These are phyloP conservation scores for Carex arenaria DNA, from an alignment of 202 grass and related monocot genomes.

Conservation along the genomic window DNA sequence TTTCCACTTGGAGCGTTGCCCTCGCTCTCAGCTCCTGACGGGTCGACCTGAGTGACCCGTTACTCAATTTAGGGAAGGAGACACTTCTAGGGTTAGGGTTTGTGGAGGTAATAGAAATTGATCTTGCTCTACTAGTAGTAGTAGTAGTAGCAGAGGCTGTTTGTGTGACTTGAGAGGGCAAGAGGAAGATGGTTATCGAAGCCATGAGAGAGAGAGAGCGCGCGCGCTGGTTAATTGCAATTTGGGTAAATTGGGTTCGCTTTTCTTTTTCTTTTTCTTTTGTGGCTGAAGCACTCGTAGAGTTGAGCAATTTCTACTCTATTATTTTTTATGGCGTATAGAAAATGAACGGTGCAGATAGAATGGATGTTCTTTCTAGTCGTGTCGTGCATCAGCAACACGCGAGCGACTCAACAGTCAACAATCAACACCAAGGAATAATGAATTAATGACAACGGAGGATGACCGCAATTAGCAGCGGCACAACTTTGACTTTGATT, in stretches of 20 bases:
- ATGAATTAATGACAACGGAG: background rate
- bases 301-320: background rate
- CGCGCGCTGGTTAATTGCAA: too few relatives aligned
- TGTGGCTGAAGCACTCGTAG: background rate
- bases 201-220: slow-evolving; percentile 45
- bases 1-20: slow-evolving; percentile 57
- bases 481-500: too few relatives aligned
- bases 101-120: background rate
- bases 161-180: slow-evolving; percentile 23
- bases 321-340: slow-evolving; percentile 12
- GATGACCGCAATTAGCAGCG: background rate
- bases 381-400: too few relatives aligned
- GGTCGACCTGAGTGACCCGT: slow-evolving; percentile 6
- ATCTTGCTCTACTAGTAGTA: slow-evolving; percentile 11
- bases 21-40: slow-evolving; percentile 25
- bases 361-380: background rate
- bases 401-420: background rate
- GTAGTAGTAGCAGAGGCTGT: slow-evolving; percentile 13
- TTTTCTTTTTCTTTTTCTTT: background rate
- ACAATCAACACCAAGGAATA: background rate
- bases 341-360: background rate
- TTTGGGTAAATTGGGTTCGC: too few relatives aligned
- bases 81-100: slow-evolving; percentile 3
- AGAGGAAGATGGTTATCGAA: slow-evolving; percentile 56
- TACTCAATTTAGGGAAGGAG: slow-evolving; percentile 11